Conservation (phyloP, 2,329 filamentous ascomycete species). For the Botrytis paeoniae region DNA sequence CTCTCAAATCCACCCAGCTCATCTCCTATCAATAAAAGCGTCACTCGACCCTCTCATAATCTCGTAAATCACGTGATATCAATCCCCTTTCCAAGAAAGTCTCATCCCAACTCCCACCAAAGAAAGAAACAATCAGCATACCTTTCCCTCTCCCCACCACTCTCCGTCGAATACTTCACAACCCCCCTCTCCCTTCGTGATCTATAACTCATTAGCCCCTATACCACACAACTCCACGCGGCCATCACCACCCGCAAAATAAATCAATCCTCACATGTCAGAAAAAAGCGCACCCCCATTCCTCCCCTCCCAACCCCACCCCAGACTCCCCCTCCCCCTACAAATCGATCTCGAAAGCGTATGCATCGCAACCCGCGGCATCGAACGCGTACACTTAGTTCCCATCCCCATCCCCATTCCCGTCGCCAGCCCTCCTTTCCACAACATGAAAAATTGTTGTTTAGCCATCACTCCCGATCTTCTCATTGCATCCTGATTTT, state of each 20-base stretch:
- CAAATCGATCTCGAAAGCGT: background rate
- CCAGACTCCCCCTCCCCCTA: background rate
- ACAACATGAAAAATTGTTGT: background rate
- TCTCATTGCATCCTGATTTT: background rate
- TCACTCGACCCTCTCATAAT: background rate
- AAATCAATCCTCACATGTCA: background rate
- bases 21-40: background rate
- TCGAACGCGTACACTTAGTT: background rate
- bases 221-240: background rate
- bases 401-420: background rate
- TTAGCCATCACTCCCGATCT: background rate
- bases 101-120: background rate
- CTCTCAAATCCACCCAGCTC: too few species aligned
- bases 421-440: background rate
- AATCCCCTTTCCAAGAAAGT: background rate
- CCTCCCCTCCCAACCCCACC: background rate
- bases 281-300: background rate
- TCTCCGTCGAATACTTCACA: constrained; percentile 5
- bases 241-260: background rate
- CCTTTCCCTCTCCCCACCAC: background rate
- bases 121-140: background rate
- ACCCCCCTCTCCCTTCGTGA: background rate
- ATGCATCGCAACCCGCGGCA: background rate
- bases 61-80: background rate
- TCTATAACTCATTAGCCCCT: background rate